Base-by-base conservation (phyloP, 805 yeast species). In the Pichia nanzhaoensis region DNA sequence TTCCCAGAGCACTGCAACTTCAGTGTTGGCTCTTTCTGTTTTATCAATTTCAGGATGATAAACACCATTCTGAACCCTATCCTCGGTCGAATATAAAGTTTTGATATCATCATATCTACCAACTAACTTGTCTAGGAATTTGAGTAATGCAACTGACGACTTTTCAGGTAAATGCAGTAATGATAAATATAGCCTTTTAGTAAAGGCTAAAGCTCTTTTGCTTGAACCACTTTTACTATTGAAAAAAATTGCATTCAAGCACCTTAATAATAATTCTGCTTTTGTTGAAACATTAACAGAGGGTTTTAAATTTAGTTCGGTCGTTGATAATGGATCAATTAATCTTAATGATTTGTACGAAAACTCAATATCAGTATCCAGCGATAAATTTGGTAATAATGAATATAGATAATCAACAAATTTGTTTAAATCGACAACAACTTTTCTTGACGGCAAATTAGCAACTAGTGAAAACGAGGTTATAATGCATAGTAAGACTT, bases 1-100 rank as follows among this genome's bases (percentile, higher is more conserved):
- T 58, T 93, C 99, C 95, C 96, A 93, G 31, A 91, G 65, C 0
- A 89, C 83, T 1, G 97, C 95, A 16, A 91, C 93, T 36, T 83
- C 91, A 2, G 95, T 76, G 57, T 93, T 90, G 53, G 85, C 70
- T 59, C 91, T 78, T 52, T 83, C 86, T 10, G 86, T 78, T 38
- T 77, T 80, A 43, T 75, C 76, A 12, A 74, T 74, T 40, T 80
- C 88, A 53, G 82, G 70, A 22, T 78, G 76, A 58, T 83, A 84
- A 13, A 72, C 70, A 39, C 96, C 98, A 47, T 91, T 89, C 34
- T 80, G 79, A 34, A 93, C 76, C 52, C 93, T 74, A 59, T 93
- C 99, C 39, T 89, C 96, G 1, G 96, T 86, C 19, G 87, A 79
- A 66, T 83, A 88, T 41, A 91, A 67, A 1, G 95, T 85, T 42